A percentile compares a stretch with the other conserved stretches of the same genome.
Evolutionary conservation across 129 eudicot genomes (phyloP).

Genomic region (Gnaphalium uliginosum): DNA sequence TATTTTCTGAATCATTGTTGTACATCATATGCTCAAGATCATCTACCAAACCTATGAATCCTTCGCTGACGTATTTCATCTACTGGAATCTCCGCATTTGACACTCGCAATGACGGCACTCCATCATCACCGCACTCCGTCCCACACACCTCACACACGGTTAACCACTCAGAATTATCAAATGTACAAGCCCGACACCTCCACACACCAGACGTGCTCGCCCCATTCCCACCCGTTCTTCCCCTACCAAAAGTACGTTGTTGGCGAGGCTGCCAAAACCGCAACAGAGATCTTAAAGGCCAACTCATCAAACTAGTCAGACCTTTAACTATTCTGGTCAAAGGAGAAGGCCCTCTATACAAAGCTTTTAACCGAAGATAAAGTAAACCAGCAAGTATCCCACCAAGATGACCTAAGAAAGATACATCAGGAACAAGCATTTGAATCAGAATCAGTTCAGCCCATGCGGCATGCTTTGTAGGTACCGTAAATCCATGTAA

Average conservation of each 20-base stretch:
- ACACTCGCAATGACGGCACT: constrained; percentile 21
- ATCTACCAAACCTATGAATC: constrained; percentile 71
- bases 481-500: constrained; percentile 74
- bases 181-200: constrained; percentile 77
- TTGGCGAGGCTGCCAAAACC: constrained; percentile 27
- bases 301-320: constrained; percentile 45
- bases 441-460: constrained; percentile 80
- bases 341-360: constrained; percentile 46
- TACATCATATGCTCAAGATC: constrained; percentile 14
- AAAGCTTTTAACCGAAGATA: constrained; percentile 46
- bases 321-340: constrained; percentile 30
- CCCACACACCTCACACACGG: constrained; percentile 79
- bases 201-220: constrained; percentile 45
- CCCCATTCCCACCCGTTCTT: constrained; percentile 31
- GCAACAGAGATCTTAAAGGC: constrained; percentile 52
- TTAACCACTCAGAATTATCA: constrained; percentile 61
- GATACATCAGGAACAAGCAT: constrained; percentile 83
- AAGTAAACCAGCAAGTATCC: constrained; percentile 85
- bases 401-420: constrained; percentile 93
- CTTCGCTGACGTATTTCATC: constrained; percentile 73
- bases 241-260: constrained; percentile 52
- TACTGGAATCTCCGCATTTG: constrained; percentile 31
- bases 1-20: no score
- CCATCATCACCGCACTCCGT: constrained; percentile 38
- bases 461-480: constrained; percentile 80